A percentile compares a stretch with the other conserved stretches of the same genome.
Evolutionary conservation across 345 rosid species (phyloP).

Genomic region (Aethionema arabicum): DNA sequence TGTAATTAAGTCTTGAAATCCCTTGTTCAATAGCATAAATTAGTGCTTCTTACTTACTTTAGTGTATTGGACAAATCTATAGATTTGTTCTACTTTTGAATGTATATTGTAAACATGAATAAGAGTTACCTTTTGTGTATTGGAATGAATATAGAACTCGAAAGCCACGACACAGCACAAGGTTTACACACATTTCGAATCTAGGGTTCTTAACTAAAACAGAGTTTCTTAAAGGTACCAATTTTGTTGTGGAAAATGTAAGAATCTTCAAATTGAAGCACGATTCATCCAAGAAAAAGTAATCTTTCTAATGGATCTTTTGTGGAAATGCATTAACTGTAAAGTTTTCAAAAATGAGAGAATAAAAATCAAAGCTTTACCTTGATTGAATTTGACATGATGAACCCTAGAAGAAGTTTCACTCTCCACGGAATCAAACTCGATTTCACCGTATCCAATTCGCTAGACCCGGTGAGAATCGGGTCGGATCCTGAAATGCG

Average conservation of each 20-base stretch:
- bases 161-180: constrained; percentile 1
- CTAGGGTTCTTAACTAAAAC: neutral
- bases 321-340: neutral
- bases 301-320: neutral
- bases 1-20: constrained; percentile 21
- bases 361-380: constrained; percentile 17
- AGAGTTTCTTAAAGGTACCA: neutral
- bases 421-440: constrained; percentile 32
- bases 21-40: neutral
- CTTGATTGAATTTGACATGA: constrained; percentile 27
- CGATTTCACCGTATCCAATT: constrained; percentile 25
- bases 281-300: neutral
- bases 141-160: constrained; percentile 13
- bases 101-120: constrained; percentile 29
- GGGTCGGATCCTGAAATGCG: constrained; percentile 22
- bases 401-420: constrained; percentile 22
- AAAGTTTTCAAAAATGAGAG: neutral
- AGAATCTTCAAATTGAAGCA: neutral
- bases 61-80: constrained; percentile 7
- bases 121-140: constrained; percentile 17
- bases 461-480: constrained; percentile 15
- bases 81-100: constrained; percentile 20
- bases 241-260: neutral
- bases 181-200: neutral
- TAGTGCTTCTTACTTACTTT: neutral